Evolutionary conservation across 208 protist species (phyloP).

Genomic region (Phytomonas francai): DNA sequence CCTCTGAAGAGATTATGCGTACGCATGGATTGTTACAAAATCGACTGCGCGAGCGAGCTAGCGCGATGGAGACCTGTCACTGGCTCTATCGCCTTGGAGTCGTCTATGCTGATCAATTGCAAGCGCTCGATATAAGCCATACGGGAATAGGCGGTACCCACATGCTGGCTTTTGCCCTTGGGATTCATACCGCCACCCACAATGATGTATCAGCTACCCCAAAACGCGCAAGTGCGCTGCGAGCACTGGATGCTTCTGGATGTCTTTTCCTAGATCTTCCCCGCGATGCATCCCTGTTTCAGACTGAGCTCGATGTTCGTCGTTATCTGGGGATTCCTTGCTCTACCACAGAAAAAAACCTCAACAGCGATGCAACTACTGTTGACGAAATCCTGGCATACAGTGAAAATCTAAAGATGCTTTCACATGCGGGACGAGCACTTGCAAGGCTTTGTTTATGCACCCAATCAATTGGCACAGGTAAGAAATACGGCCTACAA

Average conservation of each 20-base stretch:
- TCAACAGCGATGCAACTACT: not conserved
- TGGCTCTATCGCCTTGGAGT: not conserved
- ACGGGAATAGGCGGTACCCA: constrained; percentile 33
- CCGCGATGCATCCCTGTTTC: not conserved
- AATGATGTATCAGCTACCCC: not conserved
- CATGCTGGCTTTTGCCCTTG: constrained; percentile 28
- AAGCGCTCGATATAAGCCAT: constrained; percentile 35
- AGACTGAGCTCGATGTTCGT: not conserved
- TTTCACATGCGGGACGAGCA: not conserved
- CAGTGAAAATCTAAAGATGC: not conserved
- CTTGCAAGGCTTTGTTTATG: not conserved
- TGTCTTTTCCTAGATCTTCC: constrained; percentile 19
- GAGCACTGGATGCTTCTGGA: constrained; percentile 34
- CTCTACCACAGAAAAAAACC: not conserved
- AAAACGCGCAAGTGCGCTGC: constrained; percentile 4
- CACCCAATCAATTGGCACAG: not conserved
- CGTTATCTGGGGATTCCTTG: not conserved
- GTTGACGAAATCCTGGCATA: not conserved
- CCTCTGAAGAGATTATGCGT: not conserved
- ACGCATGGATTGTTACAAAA: constrained; percentile 2
- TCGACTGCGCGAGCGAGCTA: not conserved
- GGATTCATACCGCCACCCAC: not conserved
- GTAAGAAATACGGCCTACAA: not conserved
- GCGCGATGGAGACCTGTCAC: not conserved
- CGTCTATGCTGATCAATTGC: constrained; percentile 12